These are phyloP conservation scores for Termitomyces titanicus DNA, from an alignment of 768 basidiomycete species.

Conservation along the genomic window DNA sequence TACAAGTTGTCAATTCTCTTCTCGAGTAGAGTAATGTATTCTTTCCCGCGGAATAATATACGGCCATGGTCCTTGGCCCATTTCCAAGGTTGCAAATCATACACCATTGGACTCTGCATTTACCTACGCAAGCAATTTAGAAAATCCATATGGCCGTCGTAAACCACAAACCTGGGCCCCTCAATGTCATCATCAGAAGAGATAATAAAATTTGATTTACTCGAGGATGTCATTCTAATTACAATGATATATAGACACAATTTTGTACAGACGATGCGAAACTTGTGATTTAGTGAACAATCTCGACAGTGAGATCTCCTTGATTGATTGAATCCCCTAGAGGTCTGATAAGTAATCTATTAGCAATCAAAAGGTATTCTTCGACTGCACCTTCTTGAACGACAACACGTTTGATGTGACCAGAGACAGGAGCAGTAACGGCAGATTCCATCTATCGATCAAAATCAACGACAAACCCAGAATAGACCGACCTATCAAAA, in stretches of 20 bases:
- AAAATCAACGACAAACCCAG: slow-evolving; percentile 11
- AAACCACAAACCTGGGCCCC: no score
- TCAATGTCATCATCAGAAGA: background rate
- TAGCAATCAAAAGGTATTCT: background rate
- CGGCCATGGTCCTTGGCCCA: no score
- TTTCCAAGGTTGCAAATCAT: no score
- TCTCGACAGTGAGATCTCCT: slow-evolving; percentile 89
- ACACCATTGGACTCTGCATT: no score
- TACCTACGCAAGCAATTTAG: no score
- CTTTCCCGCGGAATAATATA: background rate
- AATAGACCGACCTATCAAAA: slow-evolving; percentile 21
- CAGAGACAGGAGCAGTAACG: slow-evolving; percentile 94
- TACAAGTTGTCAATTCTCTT: slow-evolving; percentile 25
- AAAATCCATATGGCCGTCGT: no score
- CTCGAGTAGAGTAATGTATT: background rate
- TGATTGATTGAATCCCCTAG: slow-evolving; percentile 92
- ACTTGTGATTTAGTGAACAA: slow-evolving; percentile 40
- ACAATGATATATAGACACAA: background rate
- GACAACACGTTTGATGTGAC: slow-evolving; percentile 90
- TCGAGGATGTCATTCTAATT: background rate
- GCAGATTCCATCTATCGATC: slow-evolving; percentile 88
- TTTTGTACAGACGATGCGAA: background rate
- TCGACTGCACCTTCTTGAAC: slow-evolving; percentile 72
- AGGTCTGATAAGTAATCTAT: background rate
- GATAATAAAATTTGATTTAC: background rate